phyloP scores from a whole-genome alignment of 169 alveolate species.

The Eimeria mitis region DNA sequence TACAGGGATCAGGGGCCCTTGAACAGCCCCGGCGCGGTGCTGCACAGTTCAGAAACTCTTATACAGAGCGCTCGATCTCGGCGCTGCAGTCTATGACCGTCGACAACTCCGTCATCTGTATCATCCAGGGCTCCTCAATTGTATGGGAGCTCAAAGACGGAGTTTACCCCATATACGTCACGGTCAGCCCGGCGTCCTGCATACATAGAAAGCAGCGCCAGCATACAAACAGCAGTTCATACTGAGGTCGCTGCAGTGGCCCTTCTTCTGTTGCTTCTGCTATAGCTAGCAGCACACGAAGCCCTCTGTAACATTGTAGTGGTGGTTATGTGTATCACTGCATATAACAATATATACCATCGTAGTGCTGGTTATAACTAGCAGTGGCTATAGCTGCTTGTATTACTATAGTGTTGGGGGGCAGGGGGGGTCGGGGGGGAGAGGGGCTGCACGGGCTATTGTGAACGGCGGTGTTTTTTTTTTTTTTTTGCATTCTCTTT shows the following conservation, averaged over 20 bases:
- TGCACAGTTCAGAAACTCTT: not conserved
- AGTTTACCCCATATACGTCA: conserved; percentile 88
- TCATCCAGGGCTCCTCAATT: conserved; percentile 64
- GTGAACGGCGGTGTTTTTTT: too few relatives aligned
- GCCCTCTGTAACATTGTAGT: too few relatives aligned
- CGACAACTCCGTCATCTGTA: conserved; percentile 72
- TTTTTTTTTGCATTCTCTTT: not conserved
- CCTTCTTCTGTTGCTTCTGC: not conserved
- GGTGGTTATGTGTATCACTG: too few relatives aligned
- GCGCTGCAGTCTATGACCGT: conserved; percentile 55
- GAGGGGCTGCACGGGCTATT: too few relatives aligned
- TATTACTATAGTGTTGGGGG: not conserved
- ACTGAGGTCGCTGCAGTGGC: not conserved
- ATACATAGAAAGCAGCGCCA: not conserved
- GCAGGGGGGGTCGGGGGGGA: not conserved
- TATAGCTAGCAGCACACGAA: not conserved
- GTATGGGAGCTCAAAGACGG: conserved; percentile 83
- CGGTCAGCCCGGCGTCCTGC: conserved; percentile 62
- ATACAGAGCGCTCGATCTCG: not conserved
- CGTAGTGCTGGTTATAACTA: too few relatives aligned
- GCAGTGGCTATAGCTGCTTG: too few relatives aligned
- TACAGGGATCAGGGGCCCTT: not conserved
- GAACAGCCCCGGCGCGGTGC: not conserved
- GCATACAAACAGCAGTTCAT: not conserved
- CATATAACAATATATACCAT: too few relatives aligned